Percentiles rank a stretch among this genome's conserved stretches.
Conservation (phyloP, 495 filamentous ascomycete genomes). For the Neurospora hispaniola region DNA sequence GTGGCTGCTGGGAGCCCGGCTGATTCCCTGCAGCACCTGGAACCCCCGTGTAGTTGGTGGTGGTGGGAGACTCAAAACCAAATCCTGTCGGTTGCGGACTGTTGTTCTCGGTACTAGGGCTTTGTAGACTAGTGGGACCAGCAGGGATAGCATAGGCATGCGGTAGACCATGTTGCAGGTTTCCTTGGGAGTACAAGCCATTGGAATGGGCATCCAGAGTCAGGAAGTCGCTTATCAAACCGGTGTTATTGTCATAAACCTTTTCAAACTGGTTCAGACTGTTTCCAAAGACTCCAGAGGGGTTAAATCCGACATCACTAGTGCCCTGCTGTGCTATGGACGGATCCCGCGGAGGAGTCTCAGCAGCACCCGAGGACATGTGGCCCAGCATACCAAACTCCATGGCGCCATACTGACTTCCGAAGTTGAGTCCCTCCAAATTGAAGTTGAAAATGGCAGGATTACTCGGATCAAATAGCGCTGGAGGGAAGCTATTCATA, state of each 20-base stretch:
- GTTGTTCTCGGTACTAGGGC: constrained; percentile 40
- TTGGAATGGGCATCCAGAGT: constrained; percentile 27
- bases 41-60: constrained; percentile 26
- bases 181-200: constrained; percentile 35
- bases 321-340: constrained; percentile 27
- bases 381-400: constrained; percentile 93
- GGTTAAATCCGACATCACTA: constrained; percentile 31
- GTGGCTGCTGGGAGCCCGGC: constrained; percentile 15
- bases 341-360: constrained; percentile 60
- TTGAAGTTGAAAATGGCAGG: constrained; percentile 90
- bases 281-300: constrained; percentile 33
- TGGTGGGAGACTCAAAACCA: constrained; percentile 36
- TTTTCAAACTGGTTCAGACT: constrained; percentile 32
- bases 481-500: constrained; percentile 38
- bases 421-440: constrained; percentile 86
- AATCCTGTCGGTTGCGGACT: constrained; percentile 35
- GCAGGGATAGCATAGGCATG: constrained; percentile 41
- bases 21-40: constrained; percentile 13
- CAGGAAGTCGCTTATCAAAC: constrained; percentile 30
- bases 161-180: constrained; percentile 39
- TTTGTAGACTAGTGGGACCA: constrained; percentile 36
- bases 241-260: constrained; percentile 27
- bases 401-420: constrained; percentile 84
- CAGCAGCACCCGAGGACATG: constrained; percentile 78
- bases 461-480: constrained; percentile 81